phyloP scores from a whole-genome alignment of 139 green algal species.

The Dunaliella primolecta region DNA sequence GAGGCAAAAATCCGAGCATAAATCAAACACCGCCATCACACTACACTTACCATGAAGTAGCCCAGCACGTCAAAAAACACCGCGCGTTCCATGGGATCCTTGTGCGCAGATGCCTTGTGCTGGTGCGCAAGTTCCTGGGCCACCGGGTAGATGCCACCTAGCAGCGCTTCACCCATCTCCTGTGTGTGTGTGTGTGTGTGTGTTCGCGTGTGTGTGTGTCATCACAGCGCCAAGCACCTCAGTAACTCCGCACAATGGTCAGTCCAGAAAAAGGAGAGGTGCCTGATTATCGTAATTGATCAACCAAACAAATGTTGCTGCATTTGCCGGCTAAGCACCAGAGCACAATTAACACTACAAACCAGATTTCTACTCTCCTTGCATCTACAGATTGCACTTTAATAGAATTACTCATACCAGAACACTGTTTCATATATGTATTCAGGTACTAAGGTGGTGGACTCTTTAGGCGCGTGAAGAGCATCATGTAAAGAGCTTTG shows the following conservation, averaged over 20 bases:
- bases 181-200: slow-evolving; percentile 7
- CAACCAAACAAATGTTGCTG: no score
- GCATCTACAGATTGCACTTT: no score
- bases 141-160: slow-evolving; percentile 21
- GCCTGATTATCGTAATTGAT: no score
- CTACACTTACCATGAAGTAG: slow-evolving; percentile 6
- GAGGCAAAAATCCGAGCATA: no score
- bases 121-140: slow-evolving; percentile 2
- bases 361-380: no score
- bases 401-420: no score
- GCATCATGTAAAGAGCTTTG: not conserved
- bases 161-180: slow-evolving; percentile 41
- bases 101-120: not conserved
- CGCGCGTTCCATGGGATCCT: slow-evolving; percentile 5
- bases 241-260: no score
- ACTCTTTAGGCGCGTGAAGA: not conserved
- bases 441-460: not conserved
- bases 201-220: not conserved
- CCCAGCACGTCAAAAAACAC: slow-evolving; percentile 34
- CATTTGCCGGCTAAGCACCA: no score
- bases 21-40: no score
- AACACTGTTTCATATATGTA: not conserved
- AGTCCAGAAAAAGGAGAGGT: no score
- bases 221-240: no score
- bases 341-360: no score